Conservation (phyloP, 2,329 filamentous ascomycete genomes). For the Trichothecium roseum region DNA sequence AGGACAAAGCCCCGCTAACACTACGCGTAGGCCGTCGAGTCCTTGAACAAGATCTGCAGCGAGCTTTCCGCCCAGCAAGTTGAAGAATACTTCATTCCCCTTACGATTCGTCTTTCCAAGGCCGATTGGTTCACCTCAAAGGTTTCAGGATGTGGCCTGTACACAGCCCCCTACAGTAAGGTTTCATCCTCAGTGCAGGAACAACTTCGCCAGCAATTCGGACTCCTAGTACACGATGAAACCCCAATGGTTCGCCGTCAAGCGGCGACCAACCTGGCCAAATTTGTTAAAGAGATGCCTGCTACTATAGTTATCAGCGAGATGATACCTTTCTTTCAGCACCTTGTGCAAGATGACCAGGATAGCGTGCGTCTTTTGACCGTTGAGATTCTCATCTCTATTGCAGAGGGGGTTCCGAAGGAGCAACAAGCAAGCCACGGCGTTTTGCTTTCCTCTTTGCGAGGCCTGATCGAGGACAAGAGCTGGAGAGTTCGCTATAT, state of each 20-base stretch:
- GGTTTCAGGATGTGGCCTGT: constrained; percentile 93
- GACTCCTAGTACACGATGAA: constrained; percentile 90
- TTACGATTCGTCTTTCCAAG: constrained; percentile 92
- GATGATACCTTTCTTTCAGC: constrained; percentile 98
- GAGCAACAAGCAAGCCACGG: constrained; percentile 96
- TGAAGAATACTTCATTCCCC: constrained; percentile 94
- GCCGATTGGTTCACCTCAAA: constrained; percentile 99
- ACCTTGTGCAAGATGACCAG: constrained; percentile 91
- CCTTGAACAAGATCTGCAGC: constrained; percentile 96
- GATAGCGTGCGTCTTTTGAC: constrained; percentile 94
- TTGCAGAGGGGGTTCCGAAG: constrained; percentile 94
- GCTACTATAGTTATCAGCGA: constrained; percentile 87
- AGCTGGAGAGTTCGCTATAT: constrained; percentile 99
- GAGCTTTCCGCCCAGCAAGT: constrained; percentile 86
- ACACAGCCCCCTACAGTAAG: constrained; percentile 87
- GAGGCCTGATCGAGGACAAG: constrained; percentile 95
- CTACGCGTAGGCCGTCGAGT: constrained; percentile 99
- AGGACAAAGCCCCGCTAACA: too few relatives aligned
- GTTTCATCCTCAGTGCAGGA: constrained; percentile 82
- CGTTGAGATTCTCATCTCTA: constrained; percentile 90
- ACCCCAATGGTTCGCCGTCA: constrained; percentile 98
- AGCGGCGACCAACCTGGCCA: constrained; percentile 89
- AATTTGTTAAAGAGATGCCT: constrained; percentile 96
- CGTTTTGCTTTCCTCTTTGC: constrained; percentile 78
- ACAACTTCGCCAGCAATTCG: constrained; percentile 83